A percentile compares a stretch with the other conserved stretches of the same genome.
Evolutionary conservation across 2,329 filamentous ascomycete genomes (phyloP).

Genomic region (Pseudopithomyces maydicus): DNA sequence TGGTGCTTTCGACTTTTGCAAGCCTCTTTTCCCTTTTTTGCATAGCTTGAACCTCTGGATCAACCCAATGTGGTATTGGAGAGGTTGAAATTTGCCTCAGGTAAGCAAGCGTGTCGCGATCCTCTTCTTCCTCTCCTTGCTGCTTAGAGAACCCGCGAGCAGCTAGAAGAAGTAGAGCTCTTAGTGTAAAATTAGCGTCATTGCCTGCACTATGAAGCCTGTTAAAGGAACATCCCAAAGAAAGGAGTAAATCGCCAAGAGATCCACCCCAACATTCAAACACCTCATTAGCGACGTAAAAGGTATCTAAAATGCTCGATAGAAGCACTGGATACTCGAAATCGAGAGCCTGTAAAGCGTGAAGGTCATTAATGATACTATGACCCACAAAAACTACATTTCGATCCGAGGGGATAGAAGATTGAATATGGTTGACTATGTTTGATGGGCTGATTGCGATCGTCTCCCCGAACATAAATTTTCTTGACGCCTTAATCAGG

Average conservation of each 20-base stretch:
- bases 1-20: background rate
- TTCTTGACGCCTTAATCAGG: conserved; percentile 2
- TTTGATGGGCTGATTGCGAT: background rate
- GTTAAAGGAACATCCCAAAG: conserved; percentile 4
- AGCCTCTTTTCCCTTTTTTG: background rate
- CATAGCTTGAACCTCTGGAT: background rate
- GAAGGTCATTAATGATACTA: conserved; percentile 4
- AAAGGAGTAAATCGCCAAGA: conserved; percentile 3
- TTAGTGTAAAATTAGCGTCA: conserved; percentile 5
- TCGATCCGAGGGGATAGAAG: conserved; percentile 6
- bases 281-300: conserved; percentile 1
- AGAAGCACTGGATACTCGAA: conserved; percentile 6
- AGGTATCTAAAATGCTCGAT: conserved; percentile 4
- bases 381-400: conserved; percentile 7
- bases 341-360: conserved; percentile 7
- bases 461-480: conserved; percentile 6
- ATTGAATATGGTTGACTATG: conserved; percentile 3
- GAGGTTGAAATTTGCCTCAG: background rate
- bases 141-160: background rate
- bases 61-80: background rate
- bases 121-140: background rate
- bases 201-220: conserved; percentile 4
- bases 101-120: background rate
- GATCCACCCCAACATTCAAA: conserved; percentile 4
- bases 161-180: conserved; percentile 6